Evolutionary conservation across 1,284 basidiomycete genomes (phyloP), one percentile per base, ranked within the genome.

Genomic region (Cerrena zonata): DNA sequence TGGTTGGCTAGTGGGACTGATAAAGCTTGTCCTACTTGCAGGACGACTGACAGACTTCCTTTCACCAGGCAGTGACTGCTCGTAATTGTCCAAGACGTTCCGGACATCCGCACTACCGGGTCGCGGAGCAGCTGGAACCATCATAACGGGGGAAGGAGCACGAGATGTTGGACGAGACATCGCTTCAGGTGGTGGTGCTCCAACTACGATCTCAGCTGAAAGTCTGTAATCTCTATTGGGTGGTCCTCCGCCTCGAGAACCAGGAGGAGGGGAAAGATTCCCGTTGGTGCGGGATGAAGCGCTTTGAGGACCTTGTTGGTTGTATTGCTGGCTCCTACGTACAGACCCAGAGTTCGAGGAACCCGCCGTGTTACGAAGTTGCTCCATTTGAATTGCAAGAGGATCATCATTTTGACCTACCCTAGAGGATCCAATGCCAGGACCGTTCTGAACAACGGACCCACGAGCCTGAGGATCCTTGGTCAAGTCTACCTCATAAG

Each of bases 61-160:
- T 67, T 97, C 94, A 2, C 91, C 91, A 1, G 93, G 94, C 66
- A 97, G 80, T 0, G 86, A 83, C 61, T 94, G 91, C 15, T 85
- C 80, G 61, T 96, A 96, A 56, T 84, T 78, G 3, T 73, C 75
- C 7, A 94, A 66, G 2, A 94, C 84, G n/a, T 86, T 79, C 58
- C 90, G 86, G 4, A 80, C 76, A 0, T 81, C 74, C 5, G 75
- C 63, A 7, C 84, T 75, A 2, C 72, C 65, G 2, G 72, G 56
- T 0, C 75, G 56, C 0, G 63, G 56, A 4, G 62, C 42, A 10
- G 89, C 80, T 0, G 80, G 80, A 67, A 77, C 72, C 82, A 91
- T 92, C 65, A 94, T 82, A 2, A 79, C 86, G 1, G 89, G 81
- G 13, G 73, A 82, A 5, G 85, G 84, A 12, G 69, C 76, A 54